phyloP scores from a whole-genome alignment of 495 filamentous ascomycete genomes.

The Aspergillus saccharolyticus region DNA sequence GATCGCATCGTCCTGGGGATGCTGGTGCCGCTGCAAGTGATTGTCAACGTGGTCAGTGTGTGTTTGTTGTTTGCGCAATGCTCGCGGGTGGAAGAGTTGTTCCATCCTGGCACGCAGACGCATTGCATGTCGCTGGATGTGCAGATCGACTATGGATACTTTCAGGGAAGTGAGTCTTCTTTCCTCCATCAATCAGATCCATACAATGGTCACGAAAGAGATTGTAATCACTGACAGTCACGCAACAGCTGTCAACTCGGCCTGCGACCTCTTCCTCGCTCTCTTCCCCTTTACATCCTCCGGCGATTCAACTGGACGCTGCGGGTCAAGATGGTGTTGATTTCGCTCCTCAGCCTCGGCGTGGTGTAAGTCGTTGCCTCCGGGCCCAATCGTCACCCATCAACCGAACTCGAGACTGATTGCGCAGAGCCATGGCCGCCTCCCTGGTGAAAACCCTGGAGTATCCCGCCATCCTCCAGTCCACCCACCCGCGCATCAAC shows the following conservation, averaged over 20 bases:
- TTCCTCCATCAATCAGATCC: not conserved
- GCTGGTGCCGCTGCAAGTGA: not conserved
- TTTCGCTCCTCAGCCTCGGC: slow-evolving; percentile 5
- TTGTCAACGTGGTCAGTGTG: slow-evolving; percentile 5
- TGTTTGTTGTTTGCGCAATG: slow-evolving; percentile 3
- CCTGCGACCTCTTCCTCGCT: slow-evolving; percentile 8
- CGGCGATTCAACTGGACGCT: slow-evolving; percentile 7
- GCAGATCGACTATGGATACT: slow-evolving; percentile 5
- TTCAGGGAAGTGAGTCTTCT: not conserved
- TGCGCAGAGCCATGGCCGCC: slow-evolving; percentile 2
- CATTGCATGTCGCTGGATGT: not conserved
- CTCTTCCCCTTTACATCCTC: slow-evolving; percentile 4
- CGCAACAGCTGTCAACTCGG: slow-evolving; percentile 4
- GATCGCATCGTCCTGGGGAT: slow-evolving; percentile 2
- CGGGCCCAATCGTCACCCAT: not conserved
- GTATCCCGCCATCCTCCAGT: slow-evolving; percentile 4
- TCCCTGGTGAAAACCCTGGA: slow-evolving; percentile 10
- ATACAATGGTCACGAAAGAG: too few relatives aligned
- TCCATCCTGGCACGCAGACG: not conserved
- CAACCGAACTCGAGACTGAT: too few relatives aligned
- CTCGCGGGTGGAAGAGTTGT: not conserved
- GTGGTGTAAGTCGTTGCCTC: slow-evolving; percentile 13
- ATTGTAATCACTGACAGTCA: too few relatives aligned
- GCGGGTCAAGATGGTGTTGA: slow-evolving; percentile 1
- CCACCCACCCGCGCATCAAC: slow-evolving; percentile 4